Evolutionary conservation across 163 green algal genomes (phyloP).

Genomic region (Volvox carteri): DNA sequence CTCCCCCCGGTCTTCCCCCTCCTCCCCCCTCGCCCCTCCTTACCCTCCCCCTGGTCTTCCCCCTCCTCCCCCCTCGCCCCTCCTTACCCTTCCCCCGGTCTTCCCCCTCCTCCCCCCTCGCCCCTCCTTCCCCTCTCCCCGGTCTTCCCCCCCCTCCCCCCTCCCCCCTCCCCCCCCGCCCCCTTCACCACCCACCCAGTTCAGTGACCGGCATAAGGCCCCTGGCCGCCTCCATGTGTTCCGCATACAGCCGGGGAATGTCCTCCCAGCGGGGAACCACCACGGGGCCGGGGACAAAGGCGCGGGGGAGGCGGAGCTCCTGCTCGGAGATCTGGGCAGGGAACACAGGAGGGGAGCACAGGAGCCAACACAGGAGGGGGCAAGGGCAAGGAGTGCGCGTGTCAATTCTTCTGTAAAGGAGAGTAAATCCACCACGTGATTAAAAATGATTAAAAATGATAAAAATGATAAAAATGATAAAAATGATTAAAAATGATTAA

Average conservation of each 20-base stretch:
- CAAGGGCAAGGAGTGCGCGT: no score
- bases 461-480: no score
- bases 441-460: no score
- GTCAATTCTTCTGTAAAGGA: no score
- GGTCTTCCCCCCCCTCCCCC: neutral
- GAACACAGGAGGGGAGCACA: neutral
- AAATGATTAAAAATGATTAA: no score
- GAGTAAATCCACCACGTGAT: no score
- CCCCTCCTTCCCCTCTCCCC: neutral
- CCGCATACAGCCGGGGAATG: slow-evolving; percentile 5
- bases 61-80: no score
- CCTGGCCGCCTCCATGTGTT: slow-evolving; percentile 39
- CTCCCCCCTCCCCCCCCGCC: neutral
- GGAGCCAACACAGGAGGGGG: no score
- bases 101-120: neutral
- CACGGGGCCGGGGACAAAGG: slow-evolving; percentile 39
- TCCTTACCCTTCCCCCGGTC: neutral
- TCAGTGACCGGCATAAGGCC: slow-evolving; percentile 38
- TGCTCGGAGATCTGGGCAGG: neutral
- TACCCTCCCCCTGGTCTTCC: no score
- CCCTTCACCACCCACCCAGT: neutral
- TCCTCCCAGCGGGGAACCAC: slow-evolving; percentile 34
- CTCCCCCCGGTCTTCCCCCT: no score
- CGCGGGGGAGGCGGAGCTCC: slow-evolving; percentile 23
- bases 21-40: no score